These are phyloP conservation scores for Fusarium sp. DNA, from an alignment of 2,329 filamentous ascomycete species.

Conservation along the genomic window DNA sequence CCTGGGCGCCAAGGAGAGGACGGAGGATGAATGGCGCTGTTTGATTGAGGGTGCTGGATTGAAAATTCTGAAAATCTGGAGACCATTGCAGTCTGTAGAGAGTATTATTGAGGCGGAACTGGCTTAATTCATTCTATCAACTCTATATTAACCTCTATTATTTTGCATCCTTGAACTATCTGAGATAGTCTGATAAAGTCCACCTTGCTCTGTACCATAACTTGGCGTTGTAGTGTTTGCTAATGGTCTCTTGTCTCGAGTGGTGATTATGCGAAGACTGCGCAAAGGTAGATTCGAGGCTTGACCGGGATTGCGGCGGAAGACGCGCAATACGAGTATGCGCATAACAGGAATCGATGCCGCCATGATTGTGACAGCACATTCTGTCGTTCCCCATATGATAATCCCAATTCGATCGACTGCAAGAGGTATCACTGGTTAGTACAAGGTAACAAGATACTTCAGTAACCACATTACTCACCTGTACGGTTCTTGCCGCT, in stretches of 20 bases:
- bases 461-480: background rate
- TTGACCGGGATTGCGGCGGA: background rate
- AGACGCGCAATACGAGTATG: background rate
- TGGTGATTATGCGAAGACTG: background rate
- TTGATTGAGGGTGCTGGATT: conserved; percentile 46
- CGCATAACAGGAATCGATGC: conserved; percentile 2
- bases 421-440: background rate
- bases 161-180: rapidly evolving
- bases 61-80: conserved; percentile 51
- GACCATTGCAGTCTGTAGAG: conserved; percentile 44
- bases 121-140: background rate
- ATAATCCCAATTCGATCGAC: background rate
- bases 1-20: conserved; percentile 50
- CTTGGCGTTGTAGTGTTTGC: background rate
- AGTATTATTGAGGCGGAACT: conserved; percentile 47
- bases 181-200: rapidly evolving
- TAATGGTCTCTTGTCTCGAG: background rate
- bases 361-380: background rate
- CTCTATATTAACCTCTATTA: too few relatives aligned
- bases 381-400: conserved; percentile 4
- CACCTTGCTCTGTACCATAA: background rate
- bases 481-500: conserved; percentile 1
- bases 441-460: rapidly evolving
- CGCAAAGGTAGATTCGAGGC: background rate
- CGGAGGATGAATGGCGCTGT: conserved; percentile 48